These are phyloP conservation scores for Eimeria necatrix DNA, from an alignment of 169 alveolate genomes.

Conservation along the genomic window DNA sequence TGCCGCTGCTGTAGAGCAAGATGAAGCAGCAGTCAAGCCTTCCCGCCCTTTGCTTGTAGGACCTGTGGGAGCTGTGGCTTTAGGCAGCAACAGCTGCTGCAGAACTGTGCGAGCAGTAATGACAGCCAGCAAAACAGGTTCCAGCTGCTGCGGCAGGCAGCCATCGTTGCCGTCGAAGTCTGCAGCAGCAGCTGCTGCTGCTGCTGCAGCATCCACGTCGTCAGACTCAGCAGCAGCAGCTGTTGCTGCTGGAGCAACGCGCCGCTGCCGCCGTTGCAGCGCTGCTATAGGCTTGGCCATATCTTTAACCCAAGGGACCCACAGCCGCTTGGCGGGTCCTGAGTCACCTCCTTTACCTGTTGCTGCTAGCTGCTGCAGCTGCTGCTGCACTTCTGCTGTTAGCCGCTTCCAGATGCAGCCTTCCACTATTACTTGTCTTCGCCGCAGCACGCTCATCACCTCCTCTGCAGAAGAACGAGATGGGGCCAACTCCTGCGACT, in stretches of 20 bases:
- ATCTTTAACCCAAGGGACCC: constrained; percentile 74
- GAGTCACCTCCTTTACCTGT: constrained; percentile 49
- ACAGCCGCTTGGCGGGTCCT: constrained; percentile 70
- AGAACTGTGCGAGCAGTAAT: constrained; percentile 80
- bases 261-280: constrained; percentile 73
- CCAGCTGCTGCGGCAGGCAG: constrained; percentile 78
- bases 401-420: constrained; percentile 73
- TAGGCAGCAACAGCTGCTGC: constrained; percentile 76
- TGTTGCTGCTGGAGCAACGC: not conserved
- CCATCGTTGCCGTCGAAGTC: constrained; percentile 31
- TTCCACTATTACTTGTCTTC: constrained; percentile 79
- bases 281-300: constrained; percentile 66
- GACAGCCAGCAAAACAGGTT: constrained; percentile 77
- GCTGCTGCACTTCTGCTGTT: constrained; percentile 61
- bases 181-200: constrained; percentile 65
- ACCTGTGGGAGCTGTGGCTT: constrained; percentile 66
- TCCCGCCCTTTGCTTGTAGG: constrained; percentile 68
- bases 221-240: constrained; percentile 5
- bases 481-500: constrained; percentile 33
- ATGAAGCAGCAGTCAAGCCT: not conserved
- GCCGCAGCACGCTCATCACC: constrained; percentile 64
- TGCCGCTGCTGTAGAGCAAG: constrained; percentile 24
- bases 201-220: not conserved
- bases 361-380: constrained; percentile 73
- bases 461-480: constrained; percentile 69